Evolutionary conservation across 129 eudicot genomes (phyloP), one percentile per base, ranked within the genome.

Genomic region (Artemisia tridentata): DNA sequence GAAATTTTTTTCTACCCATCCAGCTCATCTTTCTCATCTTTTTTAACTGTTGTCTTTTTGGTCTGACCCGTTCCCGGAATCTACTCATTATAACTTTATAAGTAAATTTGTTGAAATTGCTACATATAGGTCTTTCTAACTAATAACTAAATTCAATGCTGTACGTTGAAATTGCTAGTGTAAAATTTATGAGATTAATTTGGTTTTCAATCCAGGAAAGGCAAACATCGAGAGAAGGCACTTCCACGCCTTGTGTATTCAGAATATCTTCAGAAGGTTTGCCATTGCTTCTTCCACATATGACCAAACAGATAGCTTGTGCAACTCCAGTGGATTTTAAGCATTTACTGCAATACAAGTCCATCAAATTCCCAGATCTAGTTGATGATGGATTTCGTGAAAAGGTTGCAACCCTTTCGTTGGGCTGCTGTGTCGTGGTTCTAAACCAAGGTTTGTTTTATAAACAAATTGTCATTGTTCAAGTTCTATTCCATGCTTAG

Each of bases 261-360:
- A 84, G 97, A 53, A 90, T 95, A 85, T 90, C 99, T 53, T 95
- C 99, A 18, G 97, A 95, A 86, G 99, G 99, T 56, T 76, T 95
- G 89, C 97, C 99, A 25, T 63, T 95, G 80, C 81, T 95, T 69
- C 96, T 95, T 78, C 96, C 97, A 41, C 79, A 85, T 75, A 79
- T 95, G 74, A 90, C 93, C 20, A 95, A 88, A 64, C 99, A 95
- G 68, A 86, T 95, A 19, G 64, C 85, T 56, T 80, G 72, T 71
- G 97, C 99, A 52, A 74, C 87, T 18, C 72, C 79, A 0, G 76
- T 78, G 57, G 99, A 95, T 68, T 90, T 95, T 78, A 86, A 90
- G 81, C 97, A 88, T 79, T 86, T 95, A 13, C 71, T 95, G 73
- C 88, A 90, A 79, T 84, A 95, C 75, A 95, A 88, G 78, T 80